Base-by-base conservation (phyloP, 352 stramenopile species). In the Peronospora farinosa region DNA sequence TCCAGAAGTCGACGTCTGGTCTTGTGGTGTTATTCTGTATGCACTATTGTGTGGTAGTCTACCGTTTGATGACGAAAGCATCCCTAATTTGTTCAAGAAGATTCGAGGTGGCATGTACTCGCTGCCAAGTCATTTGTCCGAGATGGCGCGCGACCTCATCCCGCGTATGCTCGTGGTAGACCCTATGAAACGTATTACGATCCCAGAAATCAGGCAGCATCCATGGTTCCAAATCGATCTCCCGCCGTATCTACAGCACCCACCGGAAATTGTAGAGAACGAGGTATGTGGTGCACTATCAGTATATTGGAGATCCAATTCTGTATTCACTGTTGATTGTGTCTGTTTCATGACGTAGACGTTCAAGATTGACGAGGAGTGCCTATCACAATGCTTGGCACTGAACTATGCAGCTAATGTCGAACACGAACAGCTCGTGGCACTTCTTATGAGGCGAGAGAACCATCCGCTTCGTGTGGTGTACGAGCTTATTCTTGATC, bases 21-120 rank as follows among this genome's bases (percentile, higher is more conserved):
- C 85, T 16, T 99, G 95, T 60, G 97, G 97, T 36, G 97, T 99
- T 28, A 99, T 99, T 61, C 65, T 99, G 7, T 99, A 99, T 69
- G 97, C 97, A 40, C 76, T 99, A 31, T 66, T 99, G 9, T 99
- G 96, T 65, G 96, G 96, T 12, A 97, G 89, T 23, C 75, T 99
- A 8, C 97, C 97, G 13, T 99, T 99, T 56, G 95, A 98, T 69
- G 96, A 99, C 60, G 96, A 99, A 63, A 98, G 84, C 31, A 98
- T 99, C 51, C 95, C 95, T 0, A 98, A 97, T 57, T 77, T 99
- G 32, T 99, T 99, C 68, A 98, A 98, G 71, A 99, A 99, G 78
- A 99, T 99, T 59, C 70, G 76, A 27, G 92, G 86, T 43, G 97
- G 96, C 30, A 98, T 98, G 91, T 99, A 99, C 73, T 95, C 78